A percentile compares a stretch with the other conserved stretches of the same genome.
Evolutionary conservation across 2,329 filamentous ascomycete species (phyloP).

Genomic region (Cladophialophora exuberans): DNA sequence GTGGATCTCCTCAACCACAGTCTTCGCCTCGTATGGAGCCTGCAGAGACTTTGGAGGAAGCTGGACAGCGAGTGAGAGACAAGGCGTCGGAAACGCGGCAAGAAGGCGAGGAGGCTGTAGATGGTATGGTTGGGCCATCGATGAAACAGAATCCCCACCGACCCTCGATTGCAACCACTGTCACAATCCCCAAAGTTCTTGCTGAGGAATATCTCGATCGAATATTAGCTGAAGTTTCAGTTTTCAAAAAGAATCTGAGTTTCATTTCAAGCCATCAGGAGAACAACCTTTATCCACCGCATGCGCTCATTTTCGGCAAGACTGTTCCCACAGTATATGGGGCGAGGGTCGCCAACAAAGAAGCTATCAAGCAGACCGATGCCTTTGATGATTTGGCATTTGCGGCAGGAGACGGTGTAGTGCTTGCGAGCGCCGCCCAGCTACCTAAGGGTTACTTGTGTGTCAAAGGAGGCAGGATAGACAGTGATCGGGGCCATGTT

Average conservation of each 20-base stretch:
- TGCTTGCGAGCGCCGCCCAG: slow-evolving; percentile 83
- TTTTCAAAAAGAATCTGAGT: slow-evolving; percentile 75
- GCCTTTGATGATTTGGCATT: slow-evolving; percentile 87
- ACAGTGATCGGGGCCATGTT: slow-evolving; percentile 83
- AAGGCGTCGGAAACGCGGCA: slow-evolving; percentile 34
- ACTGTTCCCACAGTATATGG: slow-evolving; percentile 83
- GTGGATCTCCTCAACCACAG: slow-evolving; percentile 3
- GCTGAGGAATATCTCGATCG: slow-evolving; percentile 72
- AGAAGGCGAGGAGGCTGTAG: slow-evolving; percentile 18
- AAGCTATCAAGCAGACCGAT: slow-evolving; percentile 74
- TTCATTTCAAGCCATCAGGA: slow-evolving; percentile 62
- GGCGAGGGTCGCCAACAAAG: slow-evolving; percentile 71
- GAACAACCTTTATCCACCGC: slow-evolving; percentile 78
- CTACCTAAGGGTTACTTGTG: slow-evolving; percentile 77
- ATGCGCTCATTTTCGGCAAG: slow-evolving; percentile 84
- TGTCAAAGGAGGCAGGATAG: slow-evolving; percentile 73
- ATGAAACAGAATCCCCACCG: slow-evolving; percentile 32
- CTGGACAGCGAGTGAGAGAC: slow-evolving; percentile 36
- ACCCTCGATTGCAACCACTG: slow-evolving; percentile 38
- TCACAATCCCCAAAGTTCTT: slow-evolving; percentile 57
- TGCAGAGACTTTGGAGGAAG: slow-evolving; percentile 2
- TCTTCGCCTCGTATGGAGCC: background rate
- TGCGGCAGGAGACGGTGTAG: slow-evolving; percentile 85
- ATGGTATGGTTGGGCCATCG: slow-evolving; percentile 24
- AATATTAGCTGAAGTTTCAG: slow-evolving; percentile 70